Evolutionary conservation across 1,139 yeast genomes (phyloP).

Genomic region (Protomyces inundatus): DNA sequence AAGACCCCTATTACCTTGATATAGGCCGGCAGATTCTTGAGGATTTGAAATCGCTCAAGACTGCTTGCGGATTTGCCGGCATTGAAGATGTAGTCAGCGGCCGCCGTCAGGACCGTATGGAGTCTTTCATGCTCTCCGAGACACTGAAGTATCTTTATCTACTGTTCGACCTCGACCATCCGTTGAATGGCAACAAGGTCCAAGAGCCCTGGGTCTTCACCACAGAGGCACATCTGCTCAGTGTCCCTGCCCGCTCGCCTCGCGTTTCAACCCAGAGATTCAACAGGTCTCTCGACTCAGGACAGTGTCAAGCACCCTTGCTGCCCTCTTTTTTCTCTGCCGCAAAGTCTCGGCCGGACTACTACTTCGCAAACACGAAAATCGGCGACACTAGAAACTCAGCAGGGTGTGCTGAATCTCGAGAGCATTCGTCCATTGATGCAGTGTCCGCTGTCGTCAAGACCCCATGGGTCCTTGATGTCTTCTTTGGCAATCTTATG

Average conservation of each 20-base stretch:
- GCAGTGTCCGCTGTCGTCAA: background rate
- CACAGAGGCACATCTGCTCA: conserved; percentile 84
- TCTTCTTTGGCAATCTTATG: conserved; percentile 8
- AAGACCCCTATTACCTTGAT: conserved; percentile 74
- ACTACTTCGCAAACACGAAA: background rate
- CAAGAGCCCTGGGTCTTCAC: conserved; percentile 68
- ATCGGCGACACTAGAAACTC: background rate
- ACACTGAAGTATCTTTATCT: conserved; percentile 82
- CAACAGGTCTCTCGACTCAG: background rate
- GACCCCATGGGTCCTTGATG: background rate
- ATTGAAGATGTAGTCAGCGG: conserved; percentile 63
- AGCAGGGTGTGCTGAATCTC: background rate
- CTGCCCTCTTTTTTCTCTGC: background rate
- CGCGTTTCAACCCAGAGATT: background rate
- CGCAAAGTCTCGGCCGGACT: conserved; percentile 10
- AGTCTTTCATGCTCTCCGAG: conserved; percentile 81
- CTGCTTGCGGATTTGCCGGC: conserved; percentile 43
- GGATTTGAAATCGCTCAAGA: conserved; percentile 50
- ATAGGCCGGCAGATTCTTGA: conserved; percentile 63
- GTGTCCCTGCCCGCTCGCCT: background rate
- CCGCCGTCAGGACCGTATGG: conserved; percentile 72
- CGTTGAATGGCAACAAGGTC: conserved; percentile 44
- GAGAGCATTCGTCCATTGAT: background rate
- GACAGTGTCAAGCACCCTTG: too few relatives aligned
- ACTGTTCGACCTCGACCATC: conserved; percentile 64